Evolutionary conservation across 164 flowering plant species (phyloP).

Genomic region (Vitis labrusca): DNA sequence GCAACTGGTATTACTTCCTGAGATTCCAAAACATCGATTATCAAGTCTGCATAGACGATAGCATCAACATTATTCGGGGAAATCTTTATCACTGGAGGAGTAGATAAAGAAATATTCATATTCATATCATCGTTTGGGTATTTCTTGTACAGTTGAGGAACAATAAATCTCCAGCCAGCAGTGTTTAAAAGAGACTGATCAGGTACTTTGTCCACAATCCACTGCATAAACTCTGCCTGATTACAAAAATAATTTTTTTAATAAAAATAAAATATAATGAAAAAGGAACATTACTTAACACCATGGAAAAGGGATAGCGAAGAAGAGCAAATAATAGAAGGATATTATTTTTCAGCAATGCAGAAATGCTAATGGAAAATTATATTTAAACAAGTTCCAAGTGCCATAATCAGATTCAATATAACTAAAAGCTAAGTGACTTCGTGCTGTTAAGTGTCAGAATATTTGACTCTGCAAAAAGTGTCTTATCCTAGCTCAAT

Average conservation of each 20-base stretch:
- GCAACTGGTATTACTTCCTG: conserved; percentile 69
- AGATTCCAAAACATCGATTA: conserved; percentile 68
- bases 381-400: too few relatives aligned
- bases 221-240: conserved; percentile 76
- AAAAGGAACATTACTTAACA: not conserved
- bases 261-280: not conserved
- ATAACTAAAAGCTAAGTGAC: too few relatives aligned
- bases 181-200: conserved; percentile 88
- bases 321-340: not conserved
- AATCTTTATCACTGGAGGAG: conserved; percentile 64
- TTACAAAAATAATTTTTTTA: conserved; percentile 10
- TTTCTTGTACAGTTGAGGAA: conserved; percentile 84
- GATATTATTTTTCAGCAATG: not conserved
- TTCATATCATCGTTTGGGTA: conserved; percentile 89
- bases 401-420: too few relatives aligned
- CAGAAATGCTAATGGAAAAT: too few relatives aligned
- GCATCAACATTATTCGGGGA: conserved; percentile 43
- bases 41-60: conserved; percentile 61
- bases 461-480: too few relatives aligned
- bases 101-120: conserved; percentile 64
- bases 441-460: too few relatives aligned
- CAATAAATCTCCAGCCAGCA: conserved; percentile 80
- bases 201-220: conserved; percentile 81
- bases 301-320: not conserved
- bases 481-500: too few relatives aligned